Evolutionary conservation across 176 grass and related monocot genomes (phyloP), one percentile per base, ranked within the genome.

Genomic region (Zea luxurians): DNA sequence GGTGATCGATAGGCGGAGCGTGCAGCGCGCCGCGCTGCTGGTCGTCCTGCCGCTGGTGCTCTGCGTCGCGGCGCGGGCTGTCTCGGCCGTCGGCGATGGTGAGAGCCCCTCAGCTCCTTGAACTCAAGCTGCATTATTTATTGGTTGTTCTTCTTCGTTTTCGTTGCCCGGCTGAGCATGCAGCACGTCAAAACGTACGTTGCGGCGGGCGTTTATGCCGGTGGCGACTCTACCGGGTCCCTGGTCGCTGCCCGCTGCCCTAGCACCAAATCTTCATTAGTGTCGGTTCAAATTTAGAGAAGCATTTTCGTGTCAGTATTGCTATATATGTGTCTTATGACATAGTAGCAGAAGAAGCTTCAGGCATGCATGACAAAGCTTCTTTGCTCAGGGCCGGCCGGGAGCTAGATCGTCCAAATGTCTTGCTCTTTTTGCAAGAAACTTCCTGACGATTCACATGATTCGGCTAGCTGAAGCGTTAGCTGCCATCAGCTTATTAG

Each of bases 71-170:
- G 72, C 78, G 37, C 55, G 11, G 15, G 54, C 65, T 21, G 75
- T 42, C 6, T 58, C 68, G 4, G 75, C 18, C 37, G 40, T 76
- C 73, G 54, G 64, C 17, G 64, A 86, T 13, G 78, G 84, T 82
- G 57, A 80, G 84, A 64, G 15, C n/a, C n/a, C n/a, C n/a, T n/a
- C n/a, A 27, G 27, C 27, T 27, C 27, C 73, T 13, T 52, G 0
- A 15, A 44, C 57, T 49, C n/a, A 37, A 37, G 55, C 70, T 68
- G 6, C 37, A 48, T 64, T 53, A 40, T 71, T 64, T 53, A 40
- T 71, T 71, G 8, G 0, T 12, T 35, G 46, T 2, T 49, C 12
- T 1, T 49, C 12, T 2, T 49, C 45, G 5, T 8, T 71, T 2
- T 49, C 45, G 5, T 8, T 71, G 68, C 46, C 27, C 27, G 27